phyloP scores from a whole-genome alignment of 768 basidiomycete genomes.

The Mycena capillaripes region DNA sequence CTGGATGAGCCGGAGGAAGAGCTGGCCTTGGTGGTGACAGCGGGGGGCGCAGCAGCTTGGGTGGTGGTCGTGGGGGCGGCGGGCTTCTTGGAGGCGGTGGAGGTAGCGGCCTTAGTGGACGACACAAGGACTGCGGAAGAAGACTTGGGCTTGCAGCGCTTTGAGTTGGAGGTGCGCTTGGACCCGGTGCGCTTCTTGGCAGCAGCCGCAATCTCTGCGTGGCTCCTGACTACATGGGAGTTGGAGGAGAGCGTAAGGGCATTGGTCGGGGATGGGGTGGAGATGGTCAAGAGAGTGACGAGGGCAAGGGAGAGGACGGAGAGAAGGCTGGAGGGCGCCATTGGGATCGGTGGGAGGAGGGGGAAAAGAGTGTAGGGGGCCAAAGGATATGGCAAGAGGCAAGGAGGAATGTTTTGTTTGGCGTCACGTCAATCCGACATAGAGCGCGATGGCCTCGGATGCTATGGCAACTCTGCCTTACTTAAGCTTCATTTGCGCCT shows the following conservation, averaged over 20 bases:
- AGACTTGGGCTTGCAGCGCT: slow-evolving; percentile 72
- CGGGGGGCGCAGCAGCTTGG: not conserved
- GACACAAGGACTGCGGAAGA: slow-evolving; percentile 36
- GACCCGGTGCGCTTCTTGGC: slow-evolving; percentile 49
- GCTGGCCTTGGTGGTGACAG: too few species aligned
- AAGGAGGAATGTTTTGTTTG: not conserved
- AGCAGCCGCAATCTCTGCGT: slow-evolving; percentile 51
- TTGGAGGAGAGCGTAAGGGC: slow-evolving; percentile 61
- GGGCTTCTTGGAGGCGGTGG: slow-evolving; percentile 36
- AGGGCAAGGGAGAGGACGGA: slow-evolving; percentile 71
- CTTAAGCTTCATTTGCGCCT: too few species aligned
- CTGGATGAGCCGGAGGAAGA: too few species aligned
- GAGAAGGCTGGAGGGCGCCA: slow-evolving; percentile 67
- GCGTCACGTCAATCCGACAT: not conserved
- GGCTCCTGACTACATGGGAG: slow-evolving; percentile 45
- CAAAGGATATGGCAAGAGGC: slow-evolving; percentile 25
- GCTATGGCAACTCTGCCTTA: too few species aligned
- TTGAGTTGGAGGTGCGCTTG: slow-evolving; percentile 56
- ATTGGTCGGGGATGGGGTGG: slow-evolving; percentile 61
- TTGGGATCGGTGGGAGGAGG: slow-evolving; percentile 46
- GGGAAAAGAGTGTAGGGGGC: slow-evolving; percentile 31
- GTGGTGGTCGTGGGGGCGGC: slow-evolving; percentile 35
- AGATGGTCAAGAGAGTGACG: slow-evolving; percentile 68
- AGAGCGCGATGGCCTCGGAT: too few species aligned
- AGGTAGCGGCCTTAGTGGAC: slow-evolving; percentile 30